Percentiles rank a stretch among this genome's conserved stretches.
These are phyloP conservation scores for Colletotrichum shisoi DNA, from an alignment of 2,329 filamentous ascomycete species.

Conservation along the genomic window DNA sequence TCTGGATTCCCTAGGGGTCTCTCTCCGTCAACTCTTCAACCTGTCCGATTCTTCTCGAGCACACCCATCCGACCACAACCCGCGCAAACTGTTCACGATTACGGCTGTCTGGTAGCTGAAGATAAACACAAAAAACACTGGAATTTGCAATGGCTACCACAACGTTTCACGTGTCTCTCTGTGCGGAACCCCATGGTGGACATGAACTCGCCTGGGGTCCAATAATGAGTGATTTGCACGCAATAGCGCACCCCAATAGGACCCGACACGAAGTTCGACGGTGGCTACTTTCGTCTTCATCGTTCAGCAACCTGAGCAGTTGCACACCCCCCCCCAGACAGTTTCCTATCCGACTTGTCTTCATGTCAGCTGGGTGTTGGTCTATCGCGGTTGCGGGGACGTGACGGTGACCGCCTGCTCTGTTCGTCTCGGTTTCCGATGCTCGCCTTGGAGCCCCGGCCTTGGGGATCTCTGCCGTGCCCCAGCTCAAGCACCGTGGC, in stretches of 20 bases:
- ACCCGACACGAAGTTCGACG: not conserved
- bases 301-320: not conserved
- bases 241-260: constrained; percentile 13
- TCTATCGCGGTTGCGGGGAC: constrained; percentile 1
- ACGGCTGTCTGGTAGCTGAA: constrained; percentile 42
- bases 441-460: constrained; percentile 5
- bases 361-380: constrained; percentile 5
- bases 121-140: constrained; percentile 42
- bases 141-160: constrained; percentile 40
- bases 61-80: constrained; percentile 38
- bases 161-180: constrained; percentile 36
- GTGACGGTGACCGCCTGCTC: constrained; percentile 6
- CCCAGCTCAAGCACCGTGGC: constrained; percentile 5
- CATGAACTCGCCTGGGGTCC: constrained; percentile 24
- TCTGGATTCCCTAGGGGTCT: constrained; percentile 20
- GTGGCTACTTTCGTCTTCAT: constrained; percentile 4
- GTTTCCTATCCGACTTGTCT: not conserved
- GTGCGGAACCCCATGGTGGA: constrained; percentile 29
- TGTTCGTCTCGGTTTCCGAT: constrained; percentile 2
- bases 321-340: not conserved
- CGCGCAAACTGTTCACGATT: constrained; percentile 41
- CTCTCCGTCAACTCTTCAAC: constrained; percentile 34
- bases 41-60: constrained; percentile 39
- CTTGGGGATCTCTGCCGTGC: not conserved
- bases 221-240: constrained; percentile 35